Evolutionary conservation across 2,329 filamentous ascomycete genomes (phyloP), one percentile per base, ranked within the genome.

Genomic region (Trichoderma sp.): DNA sequence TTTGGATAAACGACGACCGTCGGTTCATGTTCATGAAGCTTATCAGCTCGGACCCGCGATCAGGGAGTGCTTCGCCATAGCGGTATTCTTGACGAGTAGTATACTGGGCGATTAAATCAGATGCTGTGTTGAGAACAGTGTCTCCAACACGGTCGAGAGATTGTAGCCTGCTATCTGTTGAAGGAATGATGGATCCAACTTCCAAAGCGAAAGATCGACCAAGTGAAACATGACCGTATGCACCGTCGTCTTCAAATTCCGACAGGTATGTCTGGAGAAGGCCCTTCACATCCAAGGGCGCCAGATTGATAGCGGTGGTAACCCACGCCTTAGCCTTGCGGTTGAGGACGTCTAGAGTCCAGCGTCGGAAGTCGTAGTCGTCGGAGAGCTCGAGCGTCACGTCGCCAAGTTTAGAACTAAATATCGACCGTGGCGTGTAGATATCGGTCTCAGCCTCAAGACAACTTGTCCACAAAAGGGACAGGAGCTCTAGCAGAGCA

Each of bases 21-120:
- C 83, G 82, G 70, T 84, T 84, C 59, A 85, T 76, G 17, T 84
- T 84, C 83, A 89, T 86, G 68, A 86, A 84, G 54, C 84, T 85
- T 60, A 90, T 80, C 81, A 90, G 86, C 74, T 91, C 88, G 68
- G 85, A 83, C 68, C 90, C 88, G 69, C 89, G 87, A 68, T 91
- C 89, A 1, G 90, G 88, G 42, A 91, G 81, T 2, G 88, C 86
- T 76, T 97, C 93, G 12, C 93, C 89, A 75, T 94, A 94, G 67
- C 94, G 89, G 78, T 99, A 99, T 75, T 97, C 94, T 77, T 99
- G 96, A 42, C 95, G 91, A 29, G 93, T 96, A 4, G 94, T 98
- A 77, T 99, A 99, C 76, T 99, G 94, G 2, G 95, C 93, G 75
- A 99, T 89, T 74, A 99, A 97, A 76, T 98, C 94, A 2, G 95